These are phyloP conservation scores for Cladosporium sp. DNA, from an alignment of 2,329 filamentous ascomycete genomes.

Conservation along the genomic window DNA sequence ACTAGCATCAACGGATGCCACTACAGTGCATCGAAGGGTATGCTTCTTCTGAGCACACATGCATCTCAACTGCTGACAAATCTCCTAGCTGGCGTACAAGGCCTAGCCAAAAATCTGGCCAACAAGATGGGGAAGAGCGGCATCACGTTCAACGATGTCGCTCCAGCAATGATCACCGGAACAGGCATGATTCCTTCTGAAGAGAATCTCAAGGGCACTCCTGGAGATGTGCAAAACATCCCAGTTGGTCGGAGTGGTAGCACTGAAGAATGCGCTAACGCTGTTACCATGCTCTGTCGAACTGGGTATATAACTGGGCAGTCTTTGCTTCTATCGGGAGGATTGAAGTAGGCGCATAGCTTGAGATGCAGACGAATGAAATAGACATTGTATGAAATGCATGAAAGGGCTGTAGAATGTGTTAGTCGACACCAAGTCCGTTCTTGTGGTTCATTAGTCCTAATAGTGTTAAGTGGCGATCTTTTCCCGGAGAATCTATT, in stretches of 20 bases:
- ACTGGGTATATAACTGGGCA: conserved; percentile 50
- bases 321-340: conserved; percentile 26
- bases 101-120: conserved; percentile 61
- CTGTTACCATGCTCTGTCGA: conserved; percentile 55
- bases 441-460: too few species aligned
- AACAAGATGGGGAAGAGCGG: conserved; percentile 56
- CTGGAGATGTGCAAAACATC: conserved; percentile 56
- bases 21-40: conserved; percentile 25
- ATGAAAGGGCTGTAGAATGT: too few species aligned
- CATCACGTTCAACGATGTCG: conserved; percentile 65
- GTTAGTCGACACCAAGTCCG: too few species aligned
- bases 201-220: conserved; percentile 36
- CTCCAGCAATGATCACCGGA: conserved; percentile 61
- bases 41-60: background rate
- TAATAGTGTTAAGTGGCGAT: too few species aligned
- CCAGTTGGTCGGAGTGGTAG: conserved; percentile 55
- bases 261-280: conserved; percentile 56
- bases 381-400: too few species aligned
- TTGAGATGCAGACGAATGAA: background rate
- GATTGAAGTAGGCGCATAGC: conserved; percentile 22
- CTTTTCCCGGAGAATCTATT: too few species aligned
- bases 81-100: conserved; percentile 46
- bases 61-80: background rate
- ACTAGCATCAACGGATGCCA: conserved; percentile 54
- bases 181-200: conserved; percentile 56